Conservation (phyloP, 306 rosid species). For the Chamaecrista fasciculata region DNA sequence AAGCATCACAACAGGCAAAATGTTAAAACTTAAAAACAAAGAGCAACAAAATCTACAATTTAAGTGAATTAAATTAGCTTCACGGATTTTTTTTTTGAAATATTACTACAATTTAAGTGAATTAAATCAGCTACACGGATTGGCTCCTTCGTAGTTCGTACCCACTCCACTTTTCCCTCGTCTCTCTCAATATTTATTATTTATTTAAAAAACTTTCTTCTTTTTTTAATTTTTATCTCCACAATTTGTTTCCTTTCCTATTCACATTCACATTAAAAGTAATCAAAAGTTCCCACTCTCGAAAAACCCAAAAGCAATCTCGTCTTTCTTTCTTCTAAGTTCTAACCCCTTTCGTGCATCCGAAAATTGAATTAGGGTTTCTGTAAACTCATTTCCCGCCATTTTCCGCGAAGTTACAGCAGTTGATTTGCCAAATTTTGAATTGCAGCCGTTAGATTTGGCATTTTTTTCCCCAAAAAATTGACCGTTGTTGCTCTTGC, state of each 20-base stretch:
- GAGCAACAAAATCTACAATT: not conserved
- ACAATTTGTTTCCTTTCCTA: slow-evolving; percentile 1
- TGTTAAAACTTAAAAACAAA: not conserved
- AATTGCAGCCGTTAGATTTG: slow-evolving; percentile 80
- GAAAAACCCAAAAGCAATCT: slow-evolving; percentile 47
- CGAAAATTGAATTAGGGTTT: slow-evolving; percentile 80
- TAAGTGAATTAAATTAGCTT: not conserved
- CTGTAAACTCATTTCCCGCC: slow-evolving; percentile 66
- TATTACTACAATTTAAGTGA: not conserved
- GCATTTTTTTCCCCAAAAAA: slow-evolving; percentile 9
- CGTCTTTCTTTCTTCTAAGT: too few relatives aligned
- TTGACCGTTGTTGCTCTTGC: slow-evolving; percentile 47
- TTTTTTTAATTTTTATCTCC: not conserved
- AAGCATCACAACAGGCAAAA: not conserved
- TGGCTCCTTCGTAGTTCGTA: not conserved
- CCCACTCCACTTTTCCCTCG: not conserved
- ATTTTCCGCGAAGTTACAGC: slow-evolving; percentile 34
- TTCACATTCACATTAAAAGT: slow-evolving; percentile 25
- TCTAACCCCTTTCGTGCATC: slow-evolving; percentile 16
- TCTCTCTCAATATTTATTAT: not conserved
- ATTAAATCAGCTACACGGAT: not conserved
- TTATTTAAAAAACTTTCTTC: too few relatives aligned
- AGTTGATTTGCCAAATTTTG: slow-evolving; percentile 31
- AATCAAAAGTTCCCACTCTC: slow-evolving; percentile 45
- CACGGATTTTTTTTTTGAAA: too few relatives aligned